Evolutionary conservation across 495 filamentous ascomycete species (phyloP).

Genomic region (Talaromyces nanjingensis): DNA sequence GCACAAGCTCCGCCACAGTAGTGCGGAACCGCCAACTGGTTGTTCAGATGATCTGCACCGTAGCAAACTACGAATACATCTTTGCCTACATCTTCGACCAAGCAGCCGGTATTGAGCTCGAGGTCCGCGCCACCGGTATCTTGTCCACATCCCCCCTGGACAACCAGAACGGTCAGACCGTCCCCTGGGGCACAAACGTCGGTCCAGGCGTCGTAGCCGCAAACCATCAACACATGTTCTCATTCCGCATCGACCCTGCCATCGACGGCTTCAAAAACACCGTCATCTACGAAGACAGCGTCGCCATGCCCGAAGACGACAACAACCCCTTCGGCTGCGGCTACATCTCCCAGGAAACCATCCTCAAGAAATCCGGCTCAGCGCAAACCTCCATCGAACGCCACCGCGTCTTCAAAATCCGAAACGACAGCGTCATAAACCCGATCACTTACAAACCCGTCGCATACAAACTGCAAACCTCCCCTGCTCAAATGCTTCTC

Average conservation of each 20-base stretch:
- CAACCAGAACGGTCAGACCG: conserved; percentile 35
- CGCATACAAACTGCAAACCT: conserved; percentile 69
- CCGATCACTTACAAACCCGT: conserved; percentile 65
- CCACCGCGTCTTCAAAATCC: conserved; percentile 74
- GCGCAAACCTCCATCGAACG: conserved; percentile 53
- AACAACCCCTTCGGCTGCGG: conserved; percentile 75
- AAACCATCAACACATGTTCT: conserved; percentile 87
- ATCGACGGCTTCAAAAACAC: conserved; percentile 68
- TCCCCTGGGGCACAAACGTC: conserved; percentile 74
- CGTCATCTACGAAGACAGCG: conserved; percentile 60
- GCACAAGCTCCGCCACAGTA: conserved; percentile 50
- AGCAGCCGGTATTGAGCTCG: conserved; percentile 68
- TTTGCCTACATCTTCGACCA: conserved; percentile 80
- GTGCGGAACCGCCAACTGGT: conserved; percentile 50
- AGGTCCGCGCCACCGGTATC: conserved; percentile 82
- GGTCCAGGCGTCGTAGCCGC: conserved; percentile 74
- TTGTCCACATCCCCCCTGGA: conserved; percentile 68
- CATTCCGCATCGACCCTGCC: conserved; percentile 74
- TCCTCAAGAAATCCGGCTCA: conserved; percentile 51
- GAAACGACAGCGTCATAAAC: conserved; percentile 63
- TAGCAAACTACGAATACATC: conserved; percentile 83
- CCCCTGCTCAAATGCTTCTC: conserved; percentile 71
- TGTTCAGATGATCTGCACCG: conserved; percentile 69
- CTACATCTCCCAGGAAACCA: conserved; percentile 52
- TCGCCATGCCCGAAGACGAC: conserved; percentile 55